Evolutionary conservation across 164 flowering plant genomes (phyloP), one percentile per base, ranked within the genome.

Genomic region (Stephania cephalantha): DNA sequence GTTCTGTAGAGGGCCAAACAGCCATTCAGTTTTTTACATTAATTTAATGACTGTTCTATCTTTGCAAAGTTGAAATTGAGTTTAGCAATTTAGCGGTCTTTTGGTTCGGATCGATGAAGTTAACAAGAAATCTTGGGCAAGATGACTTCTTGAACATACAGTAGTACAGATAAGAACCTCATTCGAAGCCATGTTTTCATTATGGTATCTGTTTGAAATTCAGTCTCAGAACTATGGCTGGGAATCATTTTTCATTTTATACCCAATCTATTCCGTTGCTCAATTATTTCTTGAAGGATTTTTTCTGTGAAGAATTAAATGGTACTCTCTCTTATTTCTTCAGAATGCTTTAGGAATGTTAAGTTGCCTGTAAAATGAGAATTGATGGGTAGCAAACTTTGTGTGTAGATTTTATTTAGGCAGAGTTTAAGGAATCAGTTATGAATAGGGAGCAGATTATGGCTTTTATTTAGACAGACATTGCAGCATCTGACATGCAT

Each of bases 401-500:
- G 55, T 50, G 55, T 50, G 55, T 25, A 50, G 55, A 3, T 7
- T 50, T 50, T 15, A 31, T 72, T 72, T 22, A 52, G 30, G 46
- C 67, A 45, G 31, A 6, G 42, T 72, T 42, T 42, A 9, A 72
- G 74, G 46, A 42, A 35, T 72, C 61, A 8, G 46, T 58, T 72
- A 18, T 31, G 42, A 46, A 17, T 61, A 13, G 64, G 0, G 18
- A 58, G 64, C 64, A 58, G 1, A 58, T n/a, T n/a, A 58, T 72
- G 66, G 46, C 66, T 50, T 58, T 31, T n/a, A 17, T 20, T 55
- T n/a, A 2, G 7, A 13, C 17, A 2, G 7, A 13, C 31, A 22
- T 22, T 6, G 25, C 18, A 12, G 31, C 58, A 7, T 53, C 65
- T 15, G 44, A 71, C 9, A 8, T 29, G 58, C 61, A 18, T 65